Evolutionary conservation across 257 asterid species (phyloP).

Genomic region (Solanum raphanifolium): DNA sequence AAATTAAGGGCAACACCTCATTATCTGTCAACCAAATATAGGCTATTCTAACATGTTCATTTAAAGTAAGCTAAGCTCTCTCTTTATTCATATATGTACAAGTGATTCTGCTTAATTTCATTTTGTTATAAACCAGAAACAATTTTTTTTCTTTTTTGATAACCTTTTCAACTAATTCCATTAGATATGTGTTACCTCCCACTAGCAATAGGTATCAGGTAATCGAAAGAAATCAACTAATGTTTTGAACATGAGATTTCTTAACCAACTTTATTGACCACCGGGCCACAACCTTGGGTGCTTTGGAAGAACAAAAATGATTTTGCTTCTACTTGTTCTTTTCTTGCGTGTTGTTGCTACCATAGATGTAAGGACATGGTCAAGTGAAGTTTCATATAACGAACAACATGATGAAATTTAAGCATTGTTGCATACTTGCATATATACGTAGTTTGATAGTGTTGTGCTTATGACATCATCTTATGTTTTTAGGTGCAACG

Average conservation of each 20-base stretch:
- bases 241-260: too few species aligned
- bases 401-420: background rate
- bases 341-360: background rate
- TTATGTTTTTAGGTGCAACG: too few species aligned
- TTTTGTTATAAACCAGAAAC: background rate
- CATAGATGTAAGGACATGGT: background rate
- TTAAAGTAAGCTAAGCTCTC: background rate
- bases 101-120: background rate
- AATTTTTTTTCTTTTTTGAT: too few species aligned
- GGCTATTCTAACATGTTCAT: background rate
- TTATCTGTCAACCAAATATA: background rate
- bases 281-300: background rate
- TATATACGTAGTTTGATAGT: background rate
- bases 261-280: background rate
- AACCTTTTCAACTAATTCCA: background rate
- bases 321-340: background rate
- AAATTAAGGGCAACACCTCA: background rate
- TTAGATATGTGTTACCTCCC: background rate
- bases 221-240: background rate
- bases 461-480: background rate
- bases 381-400: background rate
- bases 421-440: background rate
- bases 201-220: background rate
- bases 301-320: background rate
- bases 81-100: background rate